Base-by-base conservation (phyloP, 345 rosid species). In the Corchorus capsularis region DNA sequence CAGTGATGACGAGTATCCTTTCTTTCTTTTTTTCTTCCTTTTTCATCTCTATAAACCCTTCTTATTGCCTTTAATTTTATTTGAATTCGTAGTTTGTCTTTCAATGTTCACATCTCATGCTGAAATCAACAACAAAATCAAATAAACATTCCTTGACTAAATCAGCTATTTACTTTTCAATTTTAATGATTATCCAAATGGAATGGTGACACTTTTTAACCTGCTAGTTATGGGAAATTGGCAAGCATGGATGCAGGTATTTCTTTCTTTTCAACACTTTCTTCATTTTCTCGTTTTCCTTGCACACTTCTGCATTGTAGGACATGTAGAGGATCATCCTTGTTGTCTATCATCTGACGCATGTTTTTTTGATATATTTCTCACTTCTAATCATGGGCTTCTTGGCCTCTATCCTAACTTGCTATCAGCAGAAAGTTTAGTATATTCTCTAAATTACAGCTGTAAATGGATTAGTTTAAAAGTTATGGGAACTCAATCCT, bases 231-330 rank as follows among this genome's bases (percentile, higher is more conserved):
- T 93, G 99, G 88, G 89, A 41, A 92, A 92, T 72, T 93, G 99
- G 99, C 99, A 96, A 82, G 81, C 53, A 1, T 96, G 98, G 98
- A 92, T 96, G 94, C 86, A 96, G 98, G 99, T 93, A 87, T 54
- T 17, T 41, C 47, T 71, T 32, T 43, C 16, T 19, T 75, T 16
- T 60, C 47, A 4, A 39, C 37, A 56, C 54, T 54, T 74, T 60
- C 45, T 77, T 27, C 3, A 4, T 61, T 13, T 60, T 71, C 22
- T 61, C 22, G 37, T 9, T 75, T 74, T 57, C 46, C 53, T 52
- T 1, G 22, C 20, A 52, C 69, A 14, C 10, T 62, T 71, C 46
- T 73, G 47, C 47, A 17, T 13, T 72, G 53, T 63, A 53, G 73
- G 47, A 34, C 16, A 15, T 69, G 9, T 34, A 52, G 27, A 50